Evolutionary conservation across 805 yeast species (phyloP), one percentile per base, ranked within the genome.

Genomic region (Hemisphaericaspora nanyangensis): DNA sequence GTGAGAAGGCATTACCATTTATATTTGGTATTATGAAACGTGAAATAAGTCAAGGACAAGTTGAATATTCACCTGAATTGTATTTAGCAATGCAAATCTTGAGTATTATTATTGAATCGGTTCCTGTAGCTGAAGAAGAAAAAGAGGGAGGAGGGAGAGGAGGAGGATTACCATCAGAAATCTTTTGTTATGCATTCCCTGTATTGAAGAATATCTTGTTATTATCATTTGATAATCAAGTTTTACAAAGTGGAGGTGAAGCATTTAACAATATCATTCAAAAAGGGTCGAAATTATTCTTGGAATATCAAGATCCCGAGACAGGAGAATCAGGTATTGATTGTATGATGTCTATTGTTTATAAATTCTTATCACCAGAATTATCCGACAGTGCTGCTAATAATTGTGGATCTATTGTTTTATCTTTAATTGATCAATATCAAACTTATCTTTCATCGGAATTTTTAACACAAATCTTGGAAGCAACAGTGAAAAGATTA

Each of bases 371-470:
- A 24, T 77, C 85, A 1, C 86, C 95, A 1, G 69, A 70, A 6
- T 66, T 85, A 40, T 74, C 84, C 12, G 97, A 89, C 49, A 76
- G 83, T 31, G 96, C 95, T 0, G 90, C 95, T 1, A 70, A 81
- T 61, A 82, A 85, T 42, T 76, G 86, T 31, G 97, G 91, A 10
- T 64, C 72, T 6, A 73, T 85, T 17, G 79, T 85, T 2, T 68
- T 76, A 8, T 73, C 82, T 0, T 65, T 83, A 25, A 68, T 85
- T 27, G 74, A 76, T 15, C 74, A 74, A 43, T 80, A 64, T 38
- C 70, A 66, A 38, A 42, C 57, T 6, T 54, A 61, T 32, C 56
- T 76, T 29, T 61, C 65, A 19, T 46, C 47, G 29, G 63, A 61
- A 7, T 74, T 72, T 42, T 63, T 75, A 31, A 63, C 69, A 3